These are phyloP conservation scores for Candida manassasensis DNA, from an alignment of 805 yeast species.

Conservation along the genomic window DNA sequence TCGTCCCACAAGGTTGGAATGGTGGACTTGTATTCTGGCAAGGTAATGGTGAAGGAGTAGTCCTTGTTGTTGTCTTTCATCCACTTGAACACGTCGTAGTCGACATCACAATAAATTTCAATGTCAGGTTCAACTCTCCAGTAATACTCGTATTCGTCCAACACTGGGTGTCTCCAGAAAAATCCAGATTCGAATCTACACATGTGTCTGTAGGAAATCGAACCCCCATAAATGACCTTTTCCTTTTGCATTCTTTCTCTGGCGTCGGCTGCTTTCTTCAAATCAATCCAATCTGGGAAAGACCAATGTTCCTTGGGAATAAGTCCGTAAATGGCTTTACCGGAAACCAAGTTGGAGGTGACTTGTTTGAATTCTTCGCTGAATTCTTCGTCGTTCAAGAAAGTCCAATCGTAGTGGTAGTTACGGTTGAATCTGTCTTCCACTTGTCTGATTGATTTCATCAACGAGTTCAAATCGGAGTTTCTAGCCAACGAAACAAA, in stretches of 20 bases:
- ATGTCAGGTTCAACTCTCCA: slow-evolving; percentile 92
- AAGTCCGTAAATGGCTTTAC: slow-evolving; percentile 68
- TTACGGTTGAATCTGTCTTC: slow-evolving; percentile 84
- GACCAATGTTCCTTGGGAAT: slow-evolving; percentile 85
- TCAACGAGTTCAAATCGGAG: slow-evolving; percentile 54
- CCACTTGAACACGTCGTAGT: slow-evolving; percentile 78
- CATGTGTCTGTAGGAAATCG: slow-evolving; percentile 82
- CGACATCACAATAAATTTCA: slow-evolving; percentile 73
- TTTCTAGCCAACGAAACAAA: slow-evolving; percentile 79
- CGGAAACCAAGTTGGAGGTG: slow-evolving; percentile 65
- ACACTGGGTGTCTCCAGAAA: slow-evolving; percentile 70
- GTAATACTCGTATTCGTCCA: slow-evolving; percentile 77
- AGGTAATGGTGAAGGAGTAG: slow-evolving; percentile 80
- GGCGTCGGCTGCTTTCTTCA: slow-evolving; percentile 58
- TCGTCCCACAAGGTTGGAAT: slow-evolving; percentile 80
- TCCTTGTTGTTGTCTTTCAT: slow-evolving; percentile 70
- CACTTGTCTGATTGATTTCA: slow-evolving; percentile 63
- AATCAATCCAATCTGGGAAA: slow-evolving; percentile 76
- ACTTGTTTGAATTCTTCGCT: slow-evolving; percentile 69
- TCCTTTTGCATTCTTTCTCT: slow-evolving; percentile 53
- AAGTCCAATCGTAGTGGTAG: slow-evolving; percentile 89
- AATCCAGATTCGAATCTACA: slow-evolving; percentile 87
- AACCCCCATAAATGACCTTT: slow-evolving; percentile 68
- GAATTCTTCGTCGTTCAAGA: slow-evolving; percentile 81
- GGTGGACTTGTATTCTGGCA: slow-evolving; percentile 79